Conservation (phyloP, 768 basidiomycete species). For the Macrolepiota fuliginosa region DNA sequence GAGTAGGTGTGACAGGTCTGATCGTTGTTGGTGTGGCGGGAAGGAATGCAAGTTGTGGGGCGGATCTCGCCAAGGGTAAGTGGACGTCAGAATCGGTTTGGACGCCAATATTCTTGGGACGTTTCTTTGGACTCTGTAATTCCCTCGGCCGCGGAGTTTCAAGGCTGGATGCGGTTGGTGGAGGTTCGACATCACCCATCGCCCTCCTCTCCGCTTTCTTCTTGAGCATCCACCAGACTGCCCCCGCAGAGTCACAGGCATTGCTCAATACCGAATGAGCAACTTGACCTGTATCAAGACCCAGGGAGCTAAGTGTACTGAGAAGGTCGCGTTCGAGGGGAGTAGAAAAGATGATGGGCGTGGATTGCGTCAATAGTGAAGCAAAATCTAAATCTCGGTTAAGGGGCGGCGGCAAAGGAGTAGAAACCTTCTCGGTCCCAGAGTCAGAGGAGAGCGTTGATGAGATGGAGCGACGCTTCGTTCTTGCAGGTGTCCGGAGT, state of each 20-base stretch:
- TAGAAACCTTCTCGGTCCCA: conserved; percentile 41
- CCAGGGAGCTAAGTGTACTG: conserved; percentile 68
- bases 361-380: conserved; percentile 57
- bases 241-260: conserved; percentile 90
- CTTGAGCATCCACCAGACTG: conserved; percentile 96
- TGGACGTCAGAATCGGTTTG: conserved; percentile 41
- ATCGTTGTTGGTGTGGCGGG: conserved; percentile 71
- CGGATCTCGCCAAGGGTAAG: conserved; percentile 16
- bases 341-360: conserved; percentile 86
- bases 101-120: conserved; percentile 33
- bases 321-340: conserved; percentile 78
- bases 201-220: conserved; percentile 69
- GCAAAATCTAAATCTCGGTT: conserved; percentile 58
- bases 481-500: conserved; percentile 87
- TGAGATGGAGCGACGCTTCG: conserved; percentile 93
- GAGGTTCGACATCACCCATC: conserved; percentile 27
- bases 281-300: conserved; percentile 93
- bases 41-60: conserved; percentile 69
- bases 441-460: conserved; percentile 71
- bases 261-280: conserved; percentile 90
- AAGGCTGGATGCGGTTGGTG: conserved; percentile 18
- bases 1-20: conserved; percentile 53
- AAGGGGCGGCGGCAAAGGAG: conserved; percentile 33
- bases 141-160: conserved; percentile 13
- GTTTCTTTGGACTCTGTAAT: conserved; percentile 28